phyloP scores from a whole-genome alignment of 805 yeast genomes.

The Lachancea sp. region DNA sequence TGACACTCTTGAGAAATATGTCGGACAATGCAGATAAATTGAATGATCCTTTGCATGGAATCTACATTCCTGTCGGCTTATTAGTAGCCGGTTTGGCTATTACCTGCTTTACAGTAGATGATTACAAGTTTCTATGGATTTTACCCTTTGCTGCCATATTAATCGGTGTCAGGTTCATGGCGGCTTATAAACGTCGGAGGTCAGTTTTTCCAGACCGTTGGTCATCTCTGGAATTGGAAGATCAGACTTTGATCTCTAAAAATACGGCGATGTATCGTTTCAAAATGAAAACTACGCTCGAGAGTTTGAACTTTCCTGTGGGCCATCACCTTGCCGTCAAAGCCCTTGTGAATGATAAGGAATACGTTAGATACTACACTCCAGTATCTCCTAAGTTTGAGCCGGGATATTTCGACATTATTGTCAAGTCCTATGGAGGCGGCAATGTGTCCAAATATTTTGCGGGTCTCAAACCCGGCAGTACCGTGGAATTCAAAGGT shows the following conservation, averaged over 20 bases:
- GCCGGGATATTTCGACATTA: constrained; percentile 65
- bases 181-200: constrained; percentile 36
- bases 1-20: constrained; percentile 11
- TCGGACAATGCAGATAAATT: constrained; percentile 36
- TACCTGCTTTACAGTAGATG: constrained; percentile 39
- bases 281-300: constrained; percentile 53
- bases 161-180: constrained; percentile 32
- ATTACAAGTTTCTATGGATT: constrained; percentile 28
- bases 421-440: constrained; percentile 67
- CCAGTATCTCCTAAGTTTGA: constrained; percentile 70
- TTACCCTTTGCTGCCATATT: constrained; percentile 37
- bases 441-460: constrained; percentile 65
- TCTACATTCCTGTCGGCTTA: constrained; percentile 61
- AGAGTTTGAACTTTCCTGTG: constrained; percentile 58
- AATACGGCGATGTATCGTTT: constrained; percentile 71
- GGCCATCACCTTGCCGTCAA: constrained; percentile 69
- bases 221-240: constrained; percentile 61
- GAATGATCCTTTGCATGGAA: constrained; percentile 69
- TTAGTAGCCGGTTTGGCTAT: constrained; percentile 55
- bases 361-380: constrained; percentile 56
- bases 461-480: constrained; percentile 59
- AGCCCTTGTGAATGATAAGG: constrained; percentile 33
- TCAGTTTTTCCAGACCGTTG: constrained; percentile 49
- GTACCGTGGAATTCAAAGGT: constrained; percentile 65
- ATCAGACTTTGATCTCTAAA: constrained; percentile 65